Base-by-base conservation (phyloP, 768 basidiomycete species). In the Podaxis pistillaris region DNA sequence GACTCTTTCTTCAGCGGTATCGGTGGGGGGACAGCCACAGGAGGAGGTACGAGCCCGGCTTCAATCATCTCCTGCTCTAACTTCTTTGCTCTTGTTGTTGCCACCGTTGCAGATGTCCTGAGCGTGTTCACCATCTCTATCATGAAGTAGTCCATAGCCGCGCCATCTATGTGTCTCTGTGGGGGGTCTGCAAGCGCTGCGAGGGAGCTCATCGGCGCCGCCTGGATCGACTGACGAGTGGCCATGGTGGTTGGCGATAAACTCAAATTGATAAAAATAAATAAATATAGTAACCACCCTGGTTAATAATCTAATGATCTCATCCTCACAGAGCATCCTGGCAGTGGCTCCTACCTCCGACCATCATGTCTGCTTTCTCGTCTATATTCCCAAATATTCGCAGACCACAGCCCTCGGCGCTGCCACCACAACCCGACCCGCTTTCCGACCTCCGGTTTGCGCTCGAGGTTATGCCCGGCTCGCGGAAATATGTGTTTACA, bases 101-200 rank as follows among this genome's bases (percentile, higher is more conserved):
- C 93, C 30, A 91, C 85, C 19, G 82, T 82, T 3, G 94, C 81
- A 2, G 94, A 95, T 37, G 81, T 82, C 28, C 87, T 85, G 36
- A 98, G 81, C 0, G 90, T 85, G 68, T 85, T 81, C 63, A 93
- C 88, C 58, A 89, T 80, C 72, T 91, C 89, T 61, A 94, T 93
- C 61, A 94, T 76, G 69, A 98, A 87, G 75, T 94, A 96, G 68
- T 94, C 92, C 85, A 91, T 87, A 2, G 79, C 86, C 7, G 86
- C 82, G 53, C 76, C 85, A 68, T 93, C 90, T 60, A 91, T 79
- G 46, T 85, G 78, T 30, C 81, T 80, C 9, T 71, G 71, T 26
- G 88, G 86, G 1, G 88, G 86, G 63, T 92, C 33, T 33, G 33
- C 33, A 33, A 33, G 33, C 8, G 33, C 89, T 1, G 89, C 84